Evolutionary conservation across 495 filamentous ascomycete species (phyloP), one percentile per base, ranked within the genome.

Genomic region (Corynascus novoguineensis): DNA sequence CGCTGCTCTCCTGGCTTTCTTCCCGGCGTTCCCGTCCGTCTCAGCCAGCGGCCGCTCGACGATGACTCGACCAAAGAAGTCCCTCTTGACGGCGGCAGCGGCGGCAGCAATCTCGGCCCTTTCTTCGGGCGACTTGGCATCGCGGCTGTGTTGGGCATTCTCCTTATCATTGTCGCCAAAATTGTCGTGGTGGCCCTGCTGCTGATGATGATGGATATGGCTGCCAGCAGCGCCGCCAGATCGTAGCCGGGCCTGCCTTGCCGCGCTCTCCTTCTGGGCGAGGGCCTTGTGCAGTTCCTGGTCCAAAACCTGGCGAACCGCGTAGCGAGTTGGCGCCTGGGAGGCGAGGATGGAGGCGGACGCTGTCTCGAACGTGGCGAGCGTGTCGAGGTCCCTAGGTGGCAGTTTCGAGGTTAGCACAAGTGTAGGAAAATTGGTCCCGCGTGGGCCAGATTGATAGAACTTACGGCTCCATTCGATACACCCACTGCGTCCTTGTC

Each of bases 401-500:
- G 10, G 35, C 11, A 21, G 44, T 12, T 15, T 0, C 32, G 6
- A 15, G 19, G 51, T 67, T 47, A 60, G 50, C 4, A 37, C 4
- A 19, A 3, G 12, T 17, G 5, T 24, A 27, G 5, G 14, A 37
- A 37, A 4, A 15, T 35, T 51, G 29, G 12, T n/a, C 7, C 21
- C n/a, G 21, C 2, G 8, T 8, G 8, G 29, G 4, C 5, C 14
- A 35, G 9, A 21, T 35, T 9, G 12, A 32, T 35, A 10, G 42
- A 50, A 84, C 86, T 76, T 76, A 91, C 82, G 93, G 93, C 64
- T 97, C 92, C 92, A 98, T 93, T 31, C 93, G 83, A 68, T 93
- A 96, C 11, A 92, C 84, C 85, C 86, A 96, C 60, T 78, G 73
- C 34, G 74, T 83, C 76, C 60, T 75, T 72, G 60, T 79, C 64